A percentile compares a stretch with the other conserved stretches of the same genome.
These are phyloP conservation scores for Pythium brachiatum DNA, from an alignment of 352 stramenopile species.

Conservation along the genomic window DNA sequence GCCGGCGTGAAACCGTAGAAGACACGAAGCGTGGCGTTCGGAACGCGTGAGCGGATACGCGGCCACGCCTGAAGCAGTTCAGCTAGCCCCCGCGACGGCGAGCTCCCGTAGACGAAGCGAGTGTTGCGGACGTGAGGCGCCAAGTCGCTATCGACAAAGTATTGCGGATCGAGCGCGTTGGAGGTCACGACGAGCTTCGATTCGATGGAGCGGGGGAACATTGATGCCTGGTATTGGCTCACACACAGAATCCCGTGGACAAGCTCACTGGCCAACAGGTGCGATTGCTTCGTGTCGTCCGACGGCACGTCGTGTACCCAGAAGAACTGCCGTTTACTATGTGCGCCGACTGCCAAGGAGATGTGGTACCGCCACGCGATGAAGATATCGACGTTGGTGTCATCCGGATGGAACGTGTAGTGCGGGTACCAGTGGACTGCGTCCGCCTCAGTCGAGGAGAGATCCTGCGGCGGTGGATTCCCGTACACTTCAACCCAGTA, in stretches of 20 bases:
- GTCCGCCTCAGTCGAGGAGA: conserved; percentile 20
- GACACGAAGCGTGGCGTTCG: conserved; percentile 61
- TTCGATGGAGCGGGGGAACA: conserved; percentile 42
- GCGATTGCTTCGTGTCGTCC: conserved; percentile 33
- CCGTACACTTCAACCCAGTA: conserved; percentile 89
- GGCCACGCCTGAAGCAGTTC: conserved; percentile 70
- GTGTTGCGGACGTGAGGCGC: conserved; percentile 33
- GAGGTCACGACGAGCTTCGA: conserved; percentile 52
- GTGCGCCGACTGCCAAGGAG: conserved; percentile 54
- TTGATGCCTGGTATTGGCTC: conserved; percentile 71
- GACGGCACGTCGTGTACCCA: conserved; percentile 85
- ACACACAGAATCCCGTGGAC: conserved; percentile 79
- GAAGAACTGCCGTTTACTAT: conserved; percentile 44
- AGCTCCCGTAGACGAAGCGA: conserved; percentile 86
- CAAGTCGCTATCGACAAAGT: conserved; percentile 45
- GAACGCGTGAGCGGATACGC: conserved; percentile 49
- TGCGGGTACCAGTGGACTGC: conserved; percentile 75
- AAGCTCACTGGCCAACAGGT: conserved; percentile 26
- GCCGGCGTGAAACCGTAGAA: conserved; percentile 89
- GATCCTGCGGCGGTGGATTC: conserved; percentile 45
- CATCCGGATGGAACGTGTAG: conserved; percentile 59
- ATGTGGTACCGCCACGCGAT: conserved; percentile 90
- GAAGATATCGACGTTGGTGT: conserved; percentile 77
- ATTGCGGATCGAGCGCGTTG: conserved; percentile 73
- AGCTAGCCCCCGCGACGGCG: conserved; percentile 78